Evolutionary conservation across 2,329 filamentous ascomycete genomes (phyloP).

Genomic region (Pyricularia pennisetigena): DNA sequence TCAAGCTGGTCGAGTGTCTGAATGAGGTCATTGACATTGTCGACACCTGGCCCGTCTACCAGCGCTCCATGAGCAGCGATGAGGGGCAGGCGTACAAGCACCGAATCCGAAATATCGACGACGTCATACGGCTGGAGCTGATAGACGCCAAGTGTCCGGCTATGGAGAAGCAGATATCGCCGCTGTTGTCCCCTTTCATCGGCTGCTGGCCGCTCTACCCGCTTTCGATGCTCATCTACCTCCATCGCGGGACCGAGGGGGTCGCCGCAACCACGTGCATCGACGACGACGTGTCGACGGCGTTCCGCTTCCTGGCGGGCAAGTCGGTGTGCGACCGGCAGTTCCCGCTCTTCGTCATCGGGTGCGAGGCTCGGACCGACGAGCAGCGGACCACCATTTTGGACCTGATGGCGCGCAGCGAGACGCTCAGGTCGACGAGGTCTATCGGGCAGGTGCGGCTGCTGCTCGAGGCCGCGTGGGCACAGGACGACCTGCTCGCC

Average conservation of each 20-base stretch:
- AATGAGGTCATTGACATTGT: not conserved
- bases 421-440: constrained; percentile 9
- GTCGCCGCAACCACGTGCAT: constrained; percentile 12
- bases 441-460: constrained; percentile 14
- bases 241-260: constrained; percentile 7
- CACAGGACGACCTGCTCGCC: constrained; percentile 21
- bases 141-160: not conserved
- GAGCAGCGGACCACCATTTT: constrained; percentile 20
- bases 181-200: not conserved
- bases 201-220: no score
- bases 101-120: not conserved
- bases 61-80: not conserved
- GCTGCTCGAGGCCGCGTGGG: constrained; percentile 20
- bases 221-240: no score
- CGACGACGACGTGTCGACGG: constrained; percentile 7
- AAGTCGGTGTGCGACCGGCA: constrained; percentile 18
- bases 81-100: not conserved
- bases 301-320: constrained; percentile 13
- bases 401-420: constrained; percentile 18
- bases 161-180: no score
- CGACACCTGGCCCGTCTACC: not conserved
- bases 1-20: constrained; percentile 11
- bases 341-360: constrained; percentile 24
- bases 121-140: not conserved
- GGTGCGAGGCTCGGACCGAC: constrained; percentile 23